These are phyloP conservation scores for Lindgomyces ingoldianus DNA, from an alignment of 495 filamentous ascomycete genomes.

Conservation along the genomic window DNA sequence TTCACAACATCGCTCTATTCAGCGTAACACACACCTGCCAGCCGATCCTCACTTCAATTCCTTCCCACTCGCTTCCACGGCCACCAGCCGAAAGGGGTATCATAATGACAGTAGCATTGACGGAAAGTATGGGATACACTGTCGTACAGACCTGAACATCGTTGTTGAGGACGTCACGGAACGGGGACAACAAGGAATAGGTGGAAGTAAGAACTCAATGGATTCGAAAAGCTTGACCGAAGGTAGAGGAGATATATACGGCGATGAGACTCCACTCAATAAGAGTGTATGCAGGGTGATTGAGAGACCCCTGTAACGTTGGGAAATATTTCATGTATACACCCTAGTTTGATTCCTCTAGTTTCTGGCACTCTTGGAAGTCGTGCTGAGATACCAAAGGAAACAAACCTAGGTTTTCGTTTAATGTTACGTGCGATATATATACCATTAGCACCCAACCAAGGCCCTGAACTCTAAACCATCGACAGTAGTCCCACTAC, in stretches of 20 bases:
- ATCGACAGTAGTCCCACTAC: too few species aligned
- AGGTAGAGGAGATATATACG: background rate
- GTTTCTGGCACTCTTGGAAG: too few species aligned
- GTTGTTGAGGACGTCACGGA: background rate
- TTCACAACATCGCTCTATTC: background rate
- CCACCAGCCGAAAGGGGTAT: background rate
- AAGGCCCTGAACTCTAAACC: too few species aligned
- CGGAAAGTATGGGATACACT: background rate
- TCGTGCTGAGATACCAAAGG: too few species aligned
- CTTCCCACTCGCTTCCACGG: background rate
- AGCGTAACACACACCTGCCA: background rate
- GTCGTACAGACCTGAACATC: conserved; percentile 10
- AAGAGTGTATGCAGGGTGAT: conserved; percentile 4
- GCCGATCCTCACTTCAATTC: background rate
- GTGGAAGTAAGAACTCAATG: background rate
- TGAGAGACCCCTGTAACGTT: too few species aligned
- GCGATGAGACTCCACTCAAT: conserved; percentile 17
- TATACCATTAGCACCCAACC: too few species aligned
- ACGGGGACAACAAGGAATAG: background rate
- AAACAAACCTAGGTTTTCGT: too few species aligned
- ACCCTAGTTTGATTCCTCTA: too few species aligned
- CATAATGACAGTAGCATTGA: background rate
- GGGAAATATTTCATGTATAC: too few species aligned
- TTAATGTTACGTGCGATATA: too few species aligned
- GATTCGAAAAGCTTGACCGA: conserved; percentile 2